Conservation (phyloP, 768 basidiomycete species). For the Mycena metata region DNA sequence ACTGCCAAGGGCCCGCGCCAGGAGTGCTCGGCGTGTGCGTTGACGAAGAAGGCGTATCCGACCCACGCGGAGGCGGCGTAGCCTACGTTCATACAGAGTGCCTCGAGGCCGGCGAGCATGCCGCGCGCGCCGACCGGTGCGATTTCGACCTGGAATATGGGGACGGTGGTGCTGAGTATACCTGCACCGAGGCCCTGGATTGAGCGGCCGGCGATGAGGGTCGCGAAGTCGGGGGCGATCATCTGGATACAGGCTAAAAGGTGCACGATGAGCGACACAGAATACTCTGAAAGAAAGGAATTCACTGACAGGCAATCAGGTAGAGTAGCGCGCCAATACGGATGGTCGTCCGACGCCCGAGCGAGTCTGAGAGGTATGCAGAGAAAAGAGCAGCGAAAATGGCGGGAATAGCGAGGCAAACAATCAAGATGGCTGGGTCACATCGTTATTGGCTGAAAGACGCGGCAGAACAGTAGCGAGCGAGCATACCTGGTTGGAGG, state of each 20-base stretch:
- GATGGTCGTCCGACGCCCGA: slow-evolving; percentile 64
- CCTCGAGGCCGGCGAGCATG: slow-evolving; percentile 67
- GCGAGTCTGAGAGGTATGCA: slow-evolving; percentile 63
- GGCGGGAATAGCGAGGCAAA: slow-evolving; percentile 65
- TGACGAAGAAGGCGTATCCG: slow-evolving; percentile 63
- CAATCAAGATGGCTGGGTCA: slow-evolving; percentile 60
- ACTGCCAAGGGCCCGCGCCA: slow-evolving; percentile 71
- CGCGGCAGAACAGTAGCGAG: background rate
- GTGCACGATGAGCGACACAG: background rate
- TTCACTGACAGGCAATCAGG: slow-evolving; percentile 51
- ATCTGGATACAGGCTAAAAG: slow-evolving; percentile 58
- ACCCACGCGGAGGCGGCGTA: slow-evolving; percentile 65
- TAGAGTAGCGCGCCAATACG: slow-evolving; percentile 64
- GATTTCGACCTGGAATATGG: slow-evolving; percentile 64
- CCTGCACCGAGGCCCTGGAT: slow-evolving; percentile 64
- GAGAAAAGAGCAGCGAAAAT: slow-evolving; percentile 59
- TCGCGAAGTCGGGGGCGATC: slow-evolving; percentile 59
- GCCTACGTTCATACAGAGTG: slow-evolving; percentile 64
- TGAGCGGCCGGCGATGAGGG: slow-evolving; percentile 58
- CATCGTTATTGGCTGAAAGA: background rate
- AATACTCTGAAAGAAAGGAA: background rate
- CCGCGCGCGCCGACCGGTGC: slow-evolving; percentile 63
- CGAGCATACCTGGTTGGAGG: slow-evolving; percentile 58
- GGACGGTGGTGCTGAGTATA: slow-evolving; percentile 65
- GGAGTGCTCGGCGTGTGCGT: slow-evolving; percentile 59